These are phyloP conservation scores for Candolleomyces eurysporus DNA, from an alignment of 768 basidiomycete genomes.

Conservation along the genomic window DNA sequence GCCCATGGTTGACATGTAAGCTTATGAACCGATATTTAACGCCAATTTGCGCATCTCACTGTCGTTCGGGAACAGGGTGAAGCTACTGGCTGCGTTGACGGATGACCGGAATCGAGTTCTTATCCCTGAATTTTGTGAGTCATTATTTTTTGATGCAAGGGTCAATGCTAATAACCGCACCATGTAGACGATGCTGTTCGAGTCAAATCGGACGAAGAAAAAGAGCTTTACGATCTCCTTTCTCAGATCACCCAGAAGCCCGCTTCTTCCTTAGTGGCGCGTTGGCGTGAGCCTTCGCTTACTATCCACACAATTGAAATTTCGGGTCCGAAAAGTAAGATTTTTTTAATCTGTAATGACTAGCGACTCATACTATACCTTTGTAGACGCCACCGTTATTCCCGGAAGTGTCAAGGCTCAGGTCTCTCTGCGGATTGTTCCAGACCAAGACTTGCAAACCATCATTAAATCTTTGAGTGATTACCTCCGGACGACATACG, in stretches of 20 bases:
- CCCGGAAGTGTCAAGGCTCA: conserved; percentile 81
- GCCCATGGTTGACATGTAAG: conserved; percentile 90
- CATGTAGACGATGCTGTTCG: conserved; percentile 73
- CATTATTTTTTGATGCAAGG: not conserved
- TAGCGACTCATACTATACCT: not conserved
- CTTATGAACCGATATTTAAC: not conserved
- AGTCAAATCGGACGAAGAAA: conserved; percentile 64
- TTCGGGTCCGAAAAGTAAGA: conserved; percentile 76
- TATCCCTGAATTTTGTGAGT: conserved; percentile 84
- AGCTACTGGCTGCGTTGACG: conserved; percentile 69
- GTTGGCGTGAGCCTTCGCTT: conserved; percentile 90
- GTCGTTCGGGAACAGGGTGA: conserved; percentile 49
- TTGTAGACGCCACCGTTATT: conserved; percentile 81
- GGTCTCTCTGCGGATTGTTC: conserved; percentile 90
- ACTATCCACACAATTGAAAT: conserved; percentile 84
- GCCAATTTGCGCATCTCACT: not conserved
- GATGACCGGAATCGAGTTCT: conserved; percentile 57
- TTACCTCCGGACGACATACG: conserved; percentile 60
- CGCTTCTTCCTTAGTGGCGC: conserved; percentile 64
- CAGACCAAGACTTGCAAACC: conserved; percentile 79
- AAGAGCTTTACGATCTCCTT: conserved; percentile 63
- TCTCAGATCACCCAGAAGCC: conserved; percentile 67
- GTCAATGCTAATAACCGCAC: not conserved
- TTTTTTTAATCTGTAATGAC: not conserved
- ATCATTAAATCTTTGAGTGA: conserved; percentile 61